phyloP scores from a whole-genome alignment of 73 alveolate species.

The Paramecium sonneborni region DNA sequence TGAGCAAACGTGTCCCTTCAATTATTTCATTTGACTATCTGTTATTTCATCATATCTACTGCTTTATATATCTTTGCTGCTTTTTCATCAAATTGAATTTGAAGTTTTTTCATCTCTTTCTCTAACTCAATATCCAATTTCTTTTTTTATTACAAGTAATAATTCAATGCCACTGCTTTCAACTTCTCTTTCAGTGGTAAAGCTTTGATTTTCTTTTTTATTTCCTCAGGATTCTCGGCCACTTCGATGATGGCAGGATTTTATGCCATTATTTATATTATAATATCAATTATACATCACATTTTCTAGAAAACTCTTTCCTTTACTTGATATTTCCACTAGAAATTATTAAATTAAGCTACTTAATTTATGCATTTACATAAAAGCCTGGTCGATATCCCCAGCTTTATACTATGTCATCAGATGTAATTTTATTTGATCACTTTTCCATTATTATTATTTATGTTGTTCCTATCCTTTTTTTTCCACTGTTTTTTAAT shows the following conservation, averaged over 20 bases:
- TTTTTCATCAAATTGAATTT: slow-evolving; percentile 37
- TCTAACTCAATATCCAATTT: slow-evolving; percentile 44
- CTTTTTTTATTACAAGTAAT: slow-evolving; percentile 41
- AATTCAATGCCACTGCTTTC: slow-evolving; percentile 61
- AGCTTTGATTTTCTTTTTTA: slow-evolving; percentile 24
- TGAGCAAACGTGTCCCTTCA: slow-evolving; percentile 57
- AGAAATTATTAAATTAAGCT: neutral
- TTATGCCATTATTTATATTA: neutral
- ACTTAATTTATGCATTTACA: neutral
- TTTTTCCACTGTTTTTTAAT: no score
- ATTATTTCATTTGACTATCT: slow-evolving; percentile 51
- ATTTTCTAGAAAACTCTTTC: neutral
- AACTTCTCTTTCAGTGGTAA: slow-evolving; percentile 44
- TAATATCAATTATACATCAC: neutral
- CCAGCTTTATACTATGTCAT: neutral
- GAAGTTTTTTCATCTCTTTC: slow-evolving; percentile 54
- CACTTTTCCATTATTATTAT: neutral
- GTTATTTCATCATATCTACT: neutral
- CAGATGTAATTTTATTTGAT: neutral
- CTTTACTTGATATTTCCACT: neutral
- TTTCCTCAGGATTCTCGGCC: neutral
- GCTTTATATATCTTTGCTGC: slow-evolving; percentile 30
- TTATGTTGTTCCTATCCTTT: no score
- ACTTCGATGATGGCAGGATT: slow-evolving; percentile 40
- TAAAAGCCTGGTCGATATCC: neutral